These are phyloP conservation scores for Diaporthe vexans DNA, from an alignment of 2,329 filamentous ascomycete species.

Conservation along the genomic window DNA sequence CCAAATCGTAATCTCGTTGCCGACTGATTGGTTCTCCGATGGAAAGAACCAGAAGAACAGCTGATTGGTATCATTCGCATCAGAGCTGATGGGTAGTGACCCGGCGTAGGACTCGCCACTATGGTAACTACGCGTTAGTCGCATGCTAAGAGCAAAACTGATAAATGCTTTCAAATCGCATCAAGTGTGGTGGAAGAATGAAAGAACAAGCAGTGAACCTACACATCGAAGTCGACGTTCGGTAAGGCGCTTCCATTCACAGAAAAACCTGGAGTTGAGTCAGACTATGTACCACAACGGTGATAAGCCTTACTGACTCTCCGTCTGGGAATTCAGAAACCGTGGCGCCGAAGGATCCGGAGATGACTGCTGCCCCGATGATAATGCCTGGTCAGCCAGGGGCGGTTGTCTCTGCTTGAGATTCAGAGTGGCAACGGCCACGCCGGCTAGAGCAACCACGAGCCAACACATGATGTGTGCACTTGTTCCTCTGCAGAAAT, in stretches of 20 bases:
- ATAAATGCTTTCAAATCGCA: too few species aligned
- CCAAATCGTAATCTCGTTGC: constrained; percentile 72
- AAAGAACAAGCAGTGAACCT: background rate
- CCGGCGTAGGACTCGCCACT: constrained; percentile 72
- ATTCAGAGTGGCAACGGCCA: constrained; percentile 24
- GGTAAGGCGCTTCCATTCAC: constrained; percentile 75
- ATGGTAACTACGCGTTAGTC: background rate
- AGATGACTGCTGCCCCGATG: constrained; percentile 2
- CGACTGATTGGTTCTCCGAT: constrained; percentile 59
- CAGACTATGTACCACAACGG: background rate
- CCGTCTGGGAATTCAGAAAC: constrained; percentile 29
- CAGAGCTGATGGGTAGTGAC: constrained; percentile 66
- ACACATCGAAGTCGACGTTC: constrained; percentile 75
- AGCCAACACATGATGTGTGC: constrained; percentile 19
- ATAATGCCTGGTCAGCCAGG: background rate
- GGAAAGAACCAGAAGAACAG: constrained; percentile 78
- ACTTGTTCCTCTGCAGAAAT: background rate
- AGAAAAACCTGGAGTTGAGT: constrained; percentile 63
- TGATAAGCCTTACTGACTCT: background rate
- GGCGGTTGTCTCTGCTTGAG: constrained; percentile 5
- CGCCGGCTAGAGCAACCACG: constrained; percentile 1
- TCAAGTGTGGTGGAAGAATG: too few species aligned
- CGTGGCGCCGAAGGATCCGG: constrained; percentile 2
- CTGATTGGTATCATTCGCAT: constrained; percentile 48
- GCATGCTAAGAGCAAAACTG: background rate